A percentile compares a stretch with the other conserved stretches of the same genome.
Conservation (phyloP, 139 green algal genomes). For the Coelastrella sp. region DNA sequence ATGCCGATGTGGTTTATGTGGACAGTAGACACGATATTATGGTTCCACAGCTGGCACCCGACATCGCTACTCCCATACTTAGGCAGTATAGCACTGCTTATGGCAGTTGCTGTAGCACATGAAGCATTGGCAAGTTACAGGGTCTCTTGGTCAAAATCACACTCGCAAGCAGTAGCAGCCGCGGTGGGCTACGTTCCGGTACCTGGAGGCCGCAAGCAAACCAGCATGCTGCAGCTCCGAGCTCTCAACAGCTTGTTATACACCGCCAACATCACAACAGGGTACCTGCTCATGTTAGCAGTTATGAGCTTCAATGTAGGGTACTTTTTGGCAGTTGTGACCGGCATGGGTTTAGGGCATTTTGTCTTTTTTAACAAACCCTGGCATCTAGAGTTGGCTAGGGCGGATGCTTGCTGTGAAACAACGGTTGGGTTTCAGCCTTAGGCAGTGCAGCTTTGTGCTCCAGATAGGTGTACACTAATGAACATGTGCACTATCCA, state of each 20-base stretch:
- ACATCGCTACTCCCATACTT: neutral
- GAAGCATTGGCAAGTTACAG: conserved; percentile 41
- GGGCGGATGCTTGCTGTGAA: conserved; percentile 41
- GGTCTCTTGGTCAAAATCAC: neutral
- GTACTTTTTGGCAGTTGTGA: conserved; percentile 29
- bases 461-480: too few relatives aligned
- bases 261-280: conserved; percentile 37
- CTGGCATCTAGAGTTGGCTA: neutral
- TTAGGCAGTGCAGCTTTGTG: neutral
- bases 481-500: too few relatives aligned
- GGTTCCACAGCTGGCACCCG: conserved; percentile 33
- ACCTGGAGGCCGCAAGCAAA: neutral
- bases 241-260: conserved; percentile 26
- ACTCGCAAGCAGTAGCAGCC: neutral
- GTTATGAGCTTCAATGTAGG: conserved; percentile 53
- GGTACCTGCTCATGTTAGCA: conserved; percentile 34
- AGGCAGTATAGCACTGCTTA: neutral
- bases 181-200: conserved; percentile 3
- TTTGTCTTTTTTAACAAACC: conserved; percentile 41
- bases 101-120: conserved; percentile 10
- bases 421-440: conserved; percentile 1
- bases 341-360: conserved; percentile 36
- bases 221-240: neutral
- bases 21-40: conserved; percentile 36
- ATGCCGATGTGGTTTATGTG: conserved; percentile 50